Base-by-base conservation (phyloP, 2,329 filamentous ascomycete species). In the Colletotrichum sp. region DNA sequence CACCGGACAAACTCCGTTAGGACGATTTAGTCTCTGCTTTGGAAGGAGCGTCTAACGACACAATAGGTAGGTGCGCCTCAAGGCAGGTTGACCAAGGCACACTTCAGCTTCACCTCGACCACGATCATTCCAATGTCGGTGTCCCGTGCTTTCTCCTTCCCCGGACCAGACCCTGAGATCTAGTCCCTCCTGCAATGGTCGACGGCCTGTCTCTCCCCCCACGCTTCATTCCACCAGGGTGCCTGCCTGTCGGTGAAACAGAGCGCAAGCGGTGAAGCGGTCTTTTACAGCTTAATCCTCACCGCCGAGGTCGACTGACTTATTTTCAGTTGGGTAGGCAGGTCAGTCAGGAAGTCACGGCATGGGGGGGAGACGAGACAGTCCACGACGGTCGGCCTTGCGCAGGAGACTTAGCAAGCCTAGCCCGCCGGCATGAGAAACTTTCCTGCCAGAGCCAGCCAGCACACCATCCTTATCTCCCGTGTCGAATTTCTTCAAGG, bases 231-330 rank as follows among this genome's bases (percentile, higher is more conserved):
- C 69, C 57, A 30, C 63, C 73, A 32, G 73, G 73, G 63, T 67
- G 34, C 60, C 70, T 58, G 43, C 57, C 63, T 63, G 70, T 73
- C 73, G 64, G 73, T 73, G 73, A 73, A 75, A 75, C 69, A 60
- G 34, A 70, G 52, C 69, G 73, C 52, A 73, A 75, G 73, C 73
- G 73, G 73, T 75, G 73, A 75, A 58, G 63, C 69, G 61, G 63
- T 10, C 43, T 43, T 48, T 57, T n/a, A 38, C 68, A 34, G 58
- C 26, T 36, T 32, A 18, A 34, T 26, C 58, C 26, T 73, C 73
- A 75, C 73, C 73, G 70, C 73, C 34, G 38, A 64, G 38, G 67
- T 28, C 21, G 32, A 34, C 52, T 58, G 66, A 32, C 43, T 32
- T 21, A 32, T 24, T n/a, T 21, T 8, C 32, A 32, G 30, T 52